These are phyloP conservation scores for Umbelopsis sp. DNA, from an alignment of 192 early-diverging fungal species.

Conservation along the genomic window DNA sequence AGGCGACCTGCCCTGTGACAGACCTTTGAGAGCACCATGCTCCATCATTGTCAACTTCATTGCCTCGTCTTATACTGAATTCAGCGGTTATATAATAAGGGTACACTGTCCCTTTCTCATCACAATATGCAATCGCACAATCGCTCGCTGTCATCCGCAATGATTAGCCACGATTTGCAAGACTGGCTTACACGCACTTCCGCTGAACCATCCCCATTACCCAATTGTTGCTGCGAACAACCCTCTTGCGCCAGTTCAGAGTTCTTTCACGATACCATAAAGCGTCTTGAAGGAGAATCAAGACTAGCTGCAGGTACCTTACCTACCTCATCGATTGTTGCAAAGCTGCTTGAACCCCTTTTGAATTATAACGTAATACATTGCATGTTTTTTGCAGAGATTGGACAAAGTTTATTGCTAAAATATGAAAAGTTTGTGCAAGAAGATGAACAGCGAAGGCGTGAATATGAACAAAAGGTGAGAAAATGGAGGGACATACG, in stretches of 20 bases:
- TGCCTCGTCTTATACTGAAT: not conserved
- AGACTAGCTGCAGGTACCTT: conserved; percentile 28
- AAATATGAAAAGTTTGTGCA: conserved; percentile 26
- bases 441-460: conserved; percentile 18
- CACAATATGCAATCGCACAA: conserved; percentile 12
- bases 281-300: conserved; percentile 24
- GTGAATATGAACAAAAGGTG: conserved; percentile 24
- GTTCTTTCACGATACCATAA: conserved; percentile 18
- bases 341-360: not conserved
- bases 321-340: not conserved
- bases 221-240: conserved; percentile 24
- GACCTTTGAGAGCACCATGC: conserved; percentile 12
- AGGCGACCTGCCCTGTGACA: conserved; percentile 15
- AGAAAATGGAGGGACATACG: not conserved
- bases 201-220: conserved; percentile 11
- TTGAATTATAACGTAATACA: not conserved
- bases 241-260: conserved; percentile 16
- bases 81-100: not conserved
- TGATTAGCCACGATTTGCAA: conserved; percentile 16
- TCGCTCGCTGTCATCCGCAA: conserved; percentile 7
- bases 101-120: not conserved
- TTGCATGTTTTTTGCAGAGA: conserved; percentile 14
- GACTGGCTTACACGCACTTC: conserved; percentile 29
- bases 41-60: conserved; percentile 4
- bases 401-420: conserved; percentile 29